Conservation (phyloP, 371 early-diverging fungal species). For the Mortierella sp. region DNA sequence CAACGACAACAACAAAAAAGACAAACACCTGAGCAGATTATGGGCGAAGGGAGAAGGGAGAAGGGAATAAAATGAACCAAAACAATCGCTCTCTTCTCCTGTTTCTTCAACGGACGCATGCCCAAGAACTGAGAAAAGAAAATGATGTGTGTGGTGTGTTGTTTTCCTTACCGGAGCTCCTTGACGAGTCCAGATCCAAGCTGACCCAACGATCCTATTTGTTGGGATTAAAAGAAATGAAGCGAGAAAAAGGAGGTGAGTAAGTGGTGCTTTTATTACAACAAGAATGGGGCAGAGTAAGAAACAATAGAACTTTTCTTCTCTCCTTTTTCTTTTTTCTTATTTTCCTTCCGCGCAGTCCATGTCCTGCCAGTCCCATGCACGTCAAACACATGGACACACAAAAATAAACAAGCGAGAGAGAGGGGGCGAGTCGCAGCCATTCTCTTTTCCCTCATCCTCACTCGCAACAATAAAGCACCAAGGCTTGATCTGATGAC, state of each 20-base stretch:
- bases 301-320: not conserved
- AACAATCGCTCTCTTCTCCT: not conserved
- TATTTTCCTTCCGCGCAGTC: not conserved
- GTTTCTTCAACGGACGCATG: not conserved
- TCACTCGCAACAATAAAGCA: not conserved
- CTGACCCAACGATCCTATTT: conserved; percentile 65
- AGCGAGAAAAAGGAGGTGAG: not conserved
- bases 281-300: not conserved
- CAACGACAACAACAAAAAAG: not conserved
- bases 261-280: not conserved
- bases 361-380: not conserved
- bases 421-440: not conserved
- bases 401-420: not conserved
- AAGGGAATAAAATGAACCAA: not conserved
- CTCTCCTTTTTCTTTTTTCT: not conserved
- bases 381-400: conserved; percentile 14
- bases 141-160: not conserved
- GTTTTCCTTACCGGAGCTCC: conserved; percentile 58
- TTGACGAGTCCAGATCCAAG: conserved; percentile 72
- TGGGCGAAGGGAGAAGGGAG: not conserved
- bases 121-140: not conserved
- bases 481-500: not conserved
- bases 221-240: not conserved
- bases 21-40: conserved; percentile 20
- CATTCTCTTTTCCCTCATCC: not conserved